A percentile compares a stretch with the other conserved stretches of the same genome.
Conservation (phyloP, 208 protist genomes). For the Trypanosoma mega region DNA sequence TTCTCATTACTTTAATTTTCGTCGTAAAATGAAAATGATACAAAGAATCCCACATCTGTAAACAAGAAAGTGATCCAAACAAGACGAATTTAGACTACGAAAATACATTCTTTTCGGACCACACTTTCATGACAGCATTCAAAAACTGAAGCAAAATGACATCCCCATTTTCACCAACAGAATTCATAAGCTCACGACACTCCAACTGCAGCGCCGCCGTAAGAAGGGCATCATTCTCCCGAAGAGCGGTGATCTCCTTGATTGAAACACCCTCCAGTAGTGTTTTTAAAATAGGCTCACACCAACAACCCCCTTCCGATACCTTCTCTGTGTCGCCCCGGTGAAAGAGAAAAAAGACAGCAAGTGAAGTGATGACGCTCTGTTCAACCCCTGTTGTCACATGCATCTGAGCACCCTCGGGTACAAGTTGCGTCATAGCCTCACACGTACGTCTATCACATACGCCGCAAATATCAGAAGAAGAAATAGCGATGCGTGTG, state of each 20-base stretch:
- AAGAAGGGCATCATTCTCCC: constrained; percentile 30
- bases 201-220: neutral
- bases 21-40: constrained; percentile 6
- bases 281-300: constrained; percentile 12
- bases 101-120: constrained; percentile 67
- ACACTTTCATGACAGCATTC: constrained; percentile 32
- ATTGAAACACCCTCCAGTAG: constrained; percentile 23
- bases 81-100: constrained; percentile 1
- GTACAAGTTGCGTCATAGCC: neutral
- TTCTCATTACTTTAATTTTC: too few relatives aligned
- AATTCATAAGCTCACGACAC: constrained; percentile 16
- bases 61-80: neutral
- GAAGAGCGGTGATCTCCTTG: constrained; percentile 15
- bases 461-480: constrained; percentile 8
- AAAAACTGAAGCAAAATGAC: constrained; percentile 38
- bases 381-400: neutral
- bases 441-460: neutral
- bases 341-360: too few relatives aligned
- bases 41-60: neutral
- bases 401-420: neutral
- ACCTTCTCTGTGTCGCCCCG: neutral
- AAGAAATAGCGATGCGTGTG: constrained; percentile 31
- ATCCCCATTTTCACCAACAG: neutral
- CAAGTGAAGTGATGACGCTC: neutral
- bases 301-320: constrained; percentile 1